Evolutionary conservation across 495 filamentous ascomycete species (phyloP).

Genomic region (Cudoniella acicularis): DNA sequence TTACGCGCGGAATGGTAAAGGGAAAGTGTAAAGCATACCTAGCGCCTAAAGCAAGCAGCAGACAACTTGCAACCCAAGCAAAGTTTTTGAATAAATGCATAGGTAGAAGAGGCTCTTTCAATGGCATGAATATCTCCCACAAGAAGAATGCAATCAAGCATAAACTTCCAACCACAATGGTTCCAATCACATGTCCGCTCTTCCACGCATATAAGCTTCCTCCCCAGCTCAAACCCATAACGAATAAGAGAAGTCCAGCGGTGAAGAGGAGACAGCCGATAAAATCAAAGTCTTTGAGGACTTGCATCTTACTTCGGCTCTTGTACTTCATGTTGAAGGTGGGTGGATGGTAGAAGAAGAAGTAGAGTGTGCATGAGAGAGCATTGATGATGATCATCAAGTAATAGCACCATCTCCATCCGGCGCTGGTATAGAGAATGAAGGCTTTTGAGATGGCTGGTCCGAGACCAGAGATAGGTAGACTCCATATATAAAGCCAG

Average conservation of each 20-base stretch:
- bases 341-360: constrained; percentile 30
- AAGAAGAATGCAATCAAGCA: constrained; percentile 30
- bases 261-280: constrained; percentile 32
- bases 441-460: constrained; percentile 29
- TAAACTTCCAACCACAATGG: constrained; percentile 33
- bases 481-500: constrained; percentile 22
- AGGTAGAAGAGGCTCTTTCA: constrained; percentile 28
- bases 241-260: constrained; percentile 30
- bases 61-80: constrained; percentile 24
- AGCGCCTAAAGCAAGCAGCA: constrained; percentile 20
- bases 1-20: background rate
- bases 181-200: constrained; percentile 35
- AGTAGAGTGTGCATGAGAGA: constrained; percentile 24
- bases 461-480: constrained; percentile 20
- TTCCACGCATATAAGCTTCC: constrained; percentile 39
- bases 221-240: constrained; percentile 36
- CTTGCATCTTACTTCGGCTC: background rate
- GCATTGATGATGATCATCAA: constrained; percentile 28
- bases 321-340: constrained; percentile 23
- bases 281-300: constrained; percentile 34
- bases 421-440: constrained; percentile 21
- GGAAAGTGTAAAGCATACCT: background rate
- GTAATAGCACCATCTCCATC: constrained; percentile 36
- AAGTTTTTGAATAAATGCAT: constrained; percentile 32
- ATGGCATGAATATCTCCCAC: constrained; percentile 25